These are phyloP conservation scores for Neofusicoccum kwambonambiense DNA, from an alignment of 2,329 filamentous ascomycete species.

Conservation along the genomic window DNA sequence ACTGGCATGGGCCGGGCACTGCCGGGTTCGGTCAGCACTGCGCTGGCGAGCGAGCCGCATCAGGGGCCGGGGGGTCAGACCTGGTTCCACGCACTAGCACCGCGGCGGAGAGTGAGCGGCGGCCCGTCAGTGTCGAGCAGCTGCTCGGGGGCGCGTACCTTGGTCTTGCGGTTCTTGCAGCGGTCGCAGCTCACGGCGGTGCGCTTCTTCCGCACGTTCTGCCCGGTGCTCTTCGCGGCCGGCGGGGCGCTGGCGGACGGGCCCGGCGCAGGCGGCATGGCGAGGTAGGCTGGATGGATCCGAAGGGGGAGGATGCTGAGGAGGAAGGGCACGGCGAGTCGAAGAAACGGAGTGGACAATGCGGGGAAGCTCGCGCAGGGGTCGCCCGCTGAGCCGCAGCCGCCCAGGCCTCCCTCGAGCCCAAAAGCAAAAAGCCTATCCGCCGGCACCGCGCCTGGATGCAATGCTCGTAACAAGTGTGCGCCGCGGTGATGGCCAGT, in stretches of 20 bases:
- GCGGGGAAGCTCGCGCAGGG: conserved; percentile 9
- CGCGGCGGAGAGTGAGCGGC: conserved; percentile 29
- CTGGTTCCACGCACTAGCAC: conserved; percentile 39
- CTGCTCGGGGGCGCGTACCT: conserved; percentile 23
- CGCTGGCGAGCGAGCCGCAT: not conserved
- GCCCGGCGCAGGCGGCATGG: not conserved
- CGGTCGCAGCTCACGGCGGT: conserved; percentile 32
- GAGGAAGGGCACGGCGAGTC: not conserved
- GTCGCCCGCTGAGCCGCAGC: conserved; percentile 3
- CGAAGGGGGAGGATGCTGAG: not conserved
- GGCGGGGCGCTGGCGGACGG: too few relatives aligned
- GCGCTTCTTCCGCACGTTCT: conserved; percentile 1
- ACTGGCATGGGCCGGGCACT: conserved; percentile 40
- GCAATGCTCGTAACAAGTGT: not conserved
- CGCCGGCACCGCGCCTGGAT: too few relatives aligned
- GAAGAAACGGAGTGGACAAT: not conserved
- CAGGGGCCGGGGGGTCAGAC: conserved; percentile 25
- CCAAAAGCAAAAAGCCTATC: too few relatives aligned
- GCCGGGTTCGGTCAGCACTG: conserved; percentile 16
- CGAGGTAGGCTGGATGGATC: not conserved
- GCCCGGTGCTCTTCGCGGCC: not conserved
- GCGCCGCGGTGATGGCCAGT: not conserved
- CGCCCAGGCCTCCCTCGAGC: too few relatives aligned
- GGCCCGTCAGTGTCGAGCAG: not conserved
- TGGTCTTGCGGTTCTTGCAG: conserved; percentile 39